phyloP scores from a whole-genome alignment of 2,329 filamentous ascomycete species.

The Ceratocystis eucalypticola region DNA sequence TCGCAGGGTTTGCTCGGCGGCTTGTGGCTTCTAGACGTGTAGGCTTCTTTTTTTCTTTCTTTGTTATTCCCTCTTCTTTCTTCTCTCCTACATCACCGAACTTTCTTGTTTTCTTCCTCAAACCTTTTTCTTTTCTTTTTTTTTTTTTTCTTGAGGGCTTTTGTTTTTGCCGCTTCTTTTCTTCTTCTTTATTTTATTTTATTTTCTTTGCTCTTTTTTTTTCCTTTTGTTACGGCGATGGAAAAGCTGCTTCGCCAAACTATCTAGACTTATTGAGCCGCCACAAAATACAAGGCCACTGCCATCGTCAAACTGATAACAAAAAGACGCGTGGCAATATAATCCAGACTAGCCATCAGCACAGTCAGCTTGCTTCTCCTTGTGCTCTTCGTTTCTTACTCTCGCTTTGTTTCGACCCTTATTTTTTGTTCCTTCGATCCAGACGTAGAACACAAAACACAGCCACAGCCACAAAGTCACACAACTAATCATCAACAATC shows the following conservation, averaged over 20 bases:
- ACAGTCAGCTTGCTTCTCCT: neutral
- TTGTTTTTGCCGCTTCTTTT: slow-evolving; percentile 1
- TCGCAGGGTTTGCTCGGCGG: neutral
- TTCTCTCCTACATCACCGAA: slow-evolving; percentile 16
- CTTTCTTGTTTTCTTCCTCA: slow-evolving; percentile 18
- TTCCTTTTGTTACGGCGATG: slow-evolving; percentile 10
- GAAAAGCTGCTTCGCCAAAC: neutral
- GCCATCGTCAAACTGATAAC: neutral
- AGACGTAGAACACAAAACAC: neutral
- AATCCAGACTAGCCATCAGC: neutral
- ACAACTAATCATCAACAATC: neutral
- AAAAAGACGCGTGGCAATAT: slow-evolving; percentile 2
- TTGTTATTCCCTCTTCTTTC: slow-evolving; percentile 14
- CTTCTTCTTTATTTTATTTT: slow-evolving; percentile 6
- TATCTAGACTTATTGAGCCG: neutral
- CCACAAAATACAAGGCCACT: slow-evolving; percentile 1
- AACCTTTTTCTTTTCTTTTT: slow-evolving; percentile 5
- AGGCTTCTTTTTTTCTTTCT: slow-evolving; percentile 19
- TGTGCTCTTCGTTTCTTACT: neutral
- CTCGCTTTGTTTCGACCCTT: slow-evolving; percentile 1
- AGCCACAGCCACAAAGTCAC: neutral
- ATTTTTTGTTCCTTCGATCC: neutral
- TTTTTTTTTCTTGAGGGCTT: slow-evolving; percentile 2
- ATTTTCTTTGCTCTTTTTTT: slow-evolving; percentile 6
- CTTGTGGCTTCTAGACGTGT: neutral